A percentile compares a stretch with the other conserved stretches of the same genome.
phyloP scores from a whole-genome alignment of 192 early-diverging fungal species.

The Coemansia sp. region DNA sequence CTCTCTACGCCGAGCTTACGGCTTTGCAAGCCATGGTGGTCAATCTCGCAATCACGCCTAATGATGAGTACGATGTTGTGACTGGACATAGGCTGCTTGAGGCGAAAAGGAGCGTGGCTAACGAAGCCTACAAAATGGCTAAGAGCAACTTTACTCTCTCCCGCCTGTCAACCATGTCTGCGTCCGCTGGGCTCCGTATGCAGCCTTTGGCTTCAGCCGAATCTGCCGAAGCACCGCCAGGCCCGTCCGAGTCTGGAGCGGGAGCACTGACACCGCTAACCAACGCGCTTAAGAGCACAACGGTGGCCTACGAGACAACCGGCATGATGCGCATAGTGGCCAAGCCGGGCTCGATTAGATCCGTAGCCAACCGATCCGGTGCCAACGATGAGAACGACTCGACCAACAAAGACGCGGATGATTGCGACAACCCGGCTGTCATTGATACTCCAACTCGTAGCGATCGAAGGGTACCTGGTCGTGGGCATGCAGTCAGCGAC shows the following conservation, averaged over 20 bases:
- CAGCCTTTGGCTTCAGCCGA: neutral
- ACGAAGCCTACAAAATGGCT: neutral
- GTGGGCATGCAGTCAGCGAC: constrained; percentile 32
- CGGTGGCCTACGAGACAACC: constrained; percentile 33
- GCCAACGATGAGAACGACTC: neutral
- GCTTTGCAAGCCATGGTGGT: constrained; percentile 29
- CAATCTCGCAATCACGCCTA: constrained; percentile 44
- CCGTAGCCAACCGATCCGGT: neutral
- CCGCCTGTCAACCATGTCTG: constrained; percentile 18
- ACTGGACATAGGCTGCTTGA: constrained; percentile 24
- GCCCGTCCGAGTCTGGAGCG: neutral
- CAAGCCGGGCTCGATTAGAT: neutral
- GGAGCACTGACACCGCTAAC: neutral
- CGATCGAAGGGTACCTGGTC: constrained; percentile 45
- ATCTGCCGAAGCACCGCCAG: neutral
- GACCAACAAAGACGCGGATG: neutral
- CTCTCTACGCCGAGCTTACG: constrained; percentile 25
- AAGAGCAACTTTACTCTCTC: constrained; percentile 8
- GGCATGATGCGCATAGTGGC: constrained; percentile 24
- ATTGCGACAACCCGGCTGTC: neutral
- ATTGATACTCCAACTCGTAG: neutral
- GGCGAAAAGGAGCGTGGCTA: neutral
- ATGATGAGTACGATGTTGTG: constrained; percentile 32
- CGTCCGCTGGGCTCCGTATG: constrained; percentile 29
- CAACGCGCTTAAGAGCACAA: constrained; percentile 9